These are phyloP conservation scores for Rossbeevera mucosa DNA, from an alignment of 768 basidiomycete species.

Conservation along the genomic window DNA sequence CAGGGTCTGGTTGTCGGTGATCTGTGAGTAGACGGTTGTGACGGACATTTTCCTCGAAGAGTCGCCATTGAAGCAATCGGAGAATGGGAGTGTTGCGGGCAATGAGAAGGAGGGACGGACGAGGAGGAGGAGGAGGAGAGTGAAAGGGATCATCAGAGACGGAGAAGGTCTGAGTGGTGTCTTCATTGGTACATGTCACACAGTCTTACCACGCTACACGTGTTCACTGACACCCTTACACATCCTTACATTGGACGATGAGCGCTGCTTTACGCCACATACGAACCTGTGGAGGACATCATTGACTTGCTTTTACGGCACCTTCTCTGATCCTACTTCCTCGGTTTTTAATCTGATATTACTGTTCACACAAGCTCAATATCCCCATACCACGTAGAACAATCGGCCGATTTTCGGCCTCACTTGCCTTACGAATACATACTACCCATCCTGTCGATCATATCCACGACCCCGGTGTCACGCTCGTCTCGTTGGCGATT, in stretches of 20 bases:
- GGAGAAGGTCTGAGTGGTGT: not conserved
- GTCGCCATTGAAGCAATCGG: constrained; percentile 65
- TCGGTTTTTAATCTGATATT: not conserved
- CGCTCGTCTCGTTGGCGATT: not conserved
- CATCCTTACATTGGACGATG: no score
- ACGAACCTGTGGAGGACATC: no score
- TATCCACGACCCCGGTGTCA: no score
- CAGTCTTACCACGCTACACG: constrained; percentile 20
- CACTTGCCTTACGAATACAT: no score
- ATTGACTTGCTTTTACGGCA: not conserved
- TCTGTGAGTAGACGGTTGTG: constrained; percentile 69
- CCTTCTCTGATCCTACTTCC: not conserved
- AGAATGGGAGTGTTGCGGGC: constrained; percentile 57
- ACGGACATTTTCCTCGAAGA: constrained; percentile 57
- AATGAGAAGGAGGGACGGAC: constrained; percentile 37
- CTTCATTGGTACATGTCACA: constrained; percentile 19
- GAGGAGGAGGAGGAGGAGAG: constrained; percentile 9
- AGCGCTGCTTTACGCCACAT: no score
- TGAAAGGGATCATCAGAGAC: not conserved
- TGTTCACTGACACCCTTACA: no score
- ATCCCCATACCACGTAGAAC: not conserved
- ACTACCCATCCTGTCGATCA: no score
- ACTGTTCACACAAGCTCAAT: no score
- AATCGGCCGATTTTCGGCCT: not conserved
- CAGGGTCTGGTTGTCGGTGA: constrained; percentile 46